A percentile compares a stretch with the other conserved stretches of the same genome.
Conservation (phyloP, 2,329 filamentous ascomycete species). For the Diaporthe aspalathi region DNA sequence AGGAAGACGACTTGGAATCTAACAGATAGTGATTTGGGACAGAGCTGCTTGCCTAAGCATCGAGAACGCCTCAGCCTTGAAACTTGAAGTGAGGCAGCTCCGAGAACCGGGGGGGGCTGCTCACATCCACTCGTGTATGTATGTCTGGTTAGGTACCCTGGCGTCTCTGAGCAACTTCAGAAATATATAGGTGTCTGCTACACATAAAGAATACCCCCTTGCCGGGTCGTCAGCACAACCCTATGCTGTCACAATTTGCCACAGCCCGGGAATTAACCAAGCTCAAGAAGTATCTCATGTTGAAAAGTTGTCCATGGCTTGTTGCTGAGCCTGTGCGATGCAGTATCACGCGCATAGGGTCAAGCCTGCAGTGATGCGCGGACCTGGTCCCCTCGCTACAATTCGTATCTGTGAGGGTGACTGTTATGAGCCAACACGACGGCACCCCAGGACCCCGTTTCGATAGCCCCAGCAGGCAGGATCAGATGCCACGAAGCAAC, state of each 20-base stretch:
- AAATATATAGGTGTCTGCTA: not conserved
- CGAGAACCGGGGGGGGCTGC: not conserved
- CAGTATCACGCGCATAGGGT: not conserved
- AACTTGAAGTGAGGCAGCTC: not conserved
- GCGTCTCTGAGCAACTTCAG: not conserved
- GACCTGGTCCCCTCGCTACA: not conserved
- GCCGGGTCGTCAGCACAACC: not conserved
- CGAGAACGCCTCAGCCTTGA: not conserved
- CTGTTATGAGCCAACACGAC: too few relatives aligned
- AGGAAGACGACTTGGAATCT: not conserved
- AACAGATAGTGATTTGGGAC: not conserved
- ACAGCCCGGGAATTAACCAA: not conserved
- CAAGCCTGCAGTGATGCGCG: not conserved
- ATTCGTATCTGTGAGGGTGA: not conserved
- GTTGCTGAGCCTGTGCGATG: not conserved
- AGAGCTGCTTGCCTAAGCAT: not conserved
- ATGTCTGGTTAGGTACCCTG: not conserved
- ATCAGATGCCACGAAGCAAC: too few relatives aligned
- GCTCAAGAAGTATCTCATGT: not conserved
- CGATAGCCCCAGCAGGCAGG: constrained; percentile 30
- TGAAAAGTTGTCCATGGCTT: not conserved
- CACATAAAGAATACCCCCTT: too few relatives aligned
- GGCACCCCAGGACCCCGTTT: too few relatives aligned
- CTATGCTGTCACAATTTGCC: not conserved
- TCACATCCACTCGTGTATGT: not conserved